Evolutionary conservation across 352 stramenopile species (phyloP).

Genomic region (Phytophthora cryptogea): DNA sequence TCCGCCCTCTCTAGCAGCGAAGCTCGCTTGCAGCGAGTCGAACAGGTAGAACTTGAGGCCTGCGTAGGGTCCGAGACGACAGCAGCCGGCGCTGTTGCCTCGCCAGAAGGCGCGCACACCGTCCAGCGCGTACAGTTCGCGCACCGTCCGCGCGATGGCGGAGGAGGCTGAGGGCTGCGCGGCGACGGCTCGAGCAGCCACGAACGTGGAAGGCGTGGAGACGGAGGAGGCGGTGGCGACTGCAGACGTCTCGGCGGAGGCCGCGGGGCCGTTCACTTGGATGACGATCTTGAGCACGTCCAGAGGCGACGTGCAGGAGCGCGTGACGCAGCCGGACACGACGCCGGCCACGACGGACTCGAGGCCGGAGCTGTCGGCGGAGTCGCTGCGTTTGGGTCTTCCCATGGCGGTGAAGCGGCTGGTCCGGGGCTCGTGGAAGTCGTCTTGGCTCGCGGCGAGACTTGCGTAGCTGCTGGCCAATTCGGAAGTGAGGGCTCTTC

Average conservation of each 20-base stretch:
- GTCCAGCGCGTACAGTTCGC: constrained; percentile 66
- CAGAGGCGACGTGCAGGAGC: constrained; percentile 79
- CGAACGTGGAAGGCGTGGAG: constrained; percentile 24
- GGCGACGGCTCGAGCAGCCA: constrained; percentile 31
- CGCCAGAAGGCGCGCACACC: constrained; percentile 80
- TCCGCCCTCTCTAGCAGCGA: constrained; percentile 24
- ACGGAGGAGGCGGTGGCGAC: not conserved
- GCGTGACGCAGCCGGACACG: constrained; percentile 80
- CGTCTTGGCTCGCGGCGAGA: constrained; percentile 9
- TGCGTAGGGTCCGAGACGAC: constrained; percentile 74
- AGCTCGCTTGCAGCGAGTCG: constrained; percentile 63
- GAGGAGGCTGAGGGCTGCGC: constrained; percentile 41
- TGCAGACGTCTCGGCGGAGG: constrained; percentile 6
- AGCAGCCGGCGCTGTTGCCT: constrained; percentile 78
- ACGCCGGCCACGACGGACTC: constrained; percentile 76
- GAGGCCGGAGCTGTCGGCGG: constrained; percentile 35
- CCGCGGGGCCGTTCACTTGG: constrained; percentile 61
- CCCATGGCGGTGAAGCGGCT: constrained; percentile 16
- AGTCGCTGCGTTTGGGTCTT: constrained; percentile 12
- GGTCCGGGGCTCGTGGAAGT: constrained; percentile 16
- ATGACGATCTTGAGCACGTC: constrained; percentile 89
- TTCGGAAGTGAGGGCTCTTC: constrained; percentile 19
- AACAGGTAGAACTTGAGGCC: constrained; percentile 86
- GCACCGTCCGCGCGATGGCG: constrained; percentile 47
- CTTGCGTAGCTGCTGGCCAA: constrained; percentile 20